Evolutionary conservation across 2,329 filamentous ascomycete genomes (phyloP).

Genomic region (Paraconiothyrium brasiliense): DNA sequence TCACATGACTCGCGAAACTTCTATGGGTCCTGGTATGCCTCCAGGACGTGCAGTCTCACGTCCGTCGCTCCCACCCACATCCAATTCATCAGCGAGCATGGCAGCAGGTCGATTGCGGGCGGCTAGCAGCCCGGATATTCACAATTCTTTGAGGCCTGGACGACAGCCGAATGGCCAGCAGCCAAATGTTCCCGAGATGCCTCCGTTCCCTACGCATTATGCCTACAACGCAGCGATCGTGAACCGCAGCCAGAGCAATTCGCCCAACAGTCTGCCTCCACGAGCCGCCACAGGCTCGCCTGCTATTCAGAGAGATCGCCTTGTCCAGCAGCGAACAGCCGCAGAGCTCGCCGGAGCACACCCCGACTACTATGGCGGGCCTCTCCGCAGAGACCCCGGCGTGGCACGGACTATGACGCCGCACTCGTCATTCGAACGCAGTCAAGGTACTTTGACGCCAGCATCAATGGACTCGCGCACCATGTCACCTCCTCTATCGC

Average conservation of each 20-base stretch:
- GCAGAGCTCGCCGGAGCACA: conserved; percentile 43
- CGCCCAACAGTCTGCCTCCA: conserved; percentile 75
- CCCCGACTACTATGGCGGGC: conserved; percentile 54
- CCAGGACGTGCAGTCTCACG: conserved; percentile 73
- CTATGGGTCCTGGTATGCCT: conserved; percentile 68
- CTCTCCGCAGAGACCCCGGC: conserved; percentile 44
- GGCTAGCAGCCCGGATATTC: conserved; percentile 95
- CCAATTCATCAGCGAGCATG: conserved; percentile 56
- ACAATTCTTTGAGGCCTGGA: conserved; percentile 69
- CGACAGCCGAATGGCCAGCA: conserved; percentile 63
- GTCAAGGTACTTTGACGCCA: conserved; percentile 46
- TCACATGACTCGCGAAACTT: conserved; percentile 79
- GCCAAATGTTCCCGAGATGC: conserved; percentile 54
- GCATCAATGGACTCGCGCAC: conserved; percentile 51
- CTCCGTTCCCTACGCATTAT: conserved; percentile 65
- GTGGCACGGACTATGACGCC: conserved; percentile 48
- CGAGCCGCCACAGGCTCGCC: conserved; percentile 77
- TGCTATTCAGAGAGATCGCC: conserved; percentile 69
- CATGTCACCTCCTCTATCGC: conserved; percentile 48
- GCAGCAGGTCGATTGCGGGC: conserved; percentile 82
- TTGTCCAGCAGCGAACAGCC: conserved; percentile 51
- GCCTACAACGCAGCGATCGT: conserved; percentile 68
- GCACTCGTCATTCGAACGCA: conserved; percentile 51
- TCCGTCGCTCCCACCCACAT: conserved; percentile 79
- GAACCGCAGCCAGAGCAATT: conserved; percentile 82